Conservation (phyloP, 2,329 filamentous ascomycete species). For the Epichloe sibirici region DNA sequence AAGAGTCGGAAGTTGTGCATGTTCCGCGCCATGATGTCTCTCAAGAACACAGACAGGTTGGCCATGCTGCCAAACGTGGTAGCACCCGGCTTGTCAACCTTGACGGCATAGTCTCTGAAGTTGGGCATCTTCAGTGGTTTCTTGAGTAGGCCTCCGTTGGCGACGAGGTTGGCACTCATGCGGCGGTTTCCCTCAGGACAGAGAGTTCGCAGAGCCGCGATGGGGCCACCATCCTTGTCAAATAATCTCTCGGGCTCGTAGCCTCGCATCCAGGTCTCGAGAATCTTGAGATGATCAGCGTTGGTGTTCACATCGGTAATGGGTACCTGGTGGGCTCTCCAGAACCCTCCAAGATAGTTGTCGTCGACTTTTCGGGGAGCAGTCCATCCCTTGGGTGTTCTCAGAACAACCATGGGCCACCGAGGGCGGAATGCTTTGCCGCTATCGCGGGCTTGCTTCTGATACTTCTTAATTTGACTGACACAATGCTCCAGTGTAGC, state of each 20-base stretch:
- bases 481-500: conserved; percentile 63
- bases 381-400: conserved; percentile 72
- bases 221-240: conserved; percentile 48
- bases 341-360: conserved; percentile 64
- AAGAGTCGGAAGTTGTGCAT: conserved; percentile 60
- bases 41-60: conserved; percentile 55
- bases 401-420: conserved; percentile 71
- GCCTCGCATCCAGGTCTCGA: conserved; percentile 67
- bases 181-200: conserved; percentile 53
- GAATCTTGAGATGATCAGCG: conserved; percentile 49
- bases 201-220: conserved; percentile 48
- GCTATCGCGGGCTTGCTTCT: conserved; percentile 59
- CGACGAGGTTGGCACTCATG: conserved; percentile 68
- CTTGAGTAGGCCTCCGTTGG: conserved; percentile 56
- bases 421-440: conserved; percentile 56
- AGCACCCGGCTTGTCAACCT: conserved; percentile 47
- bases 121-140: conserved; percentile 58
- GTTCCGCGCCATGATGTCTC: conserved; percentile 55
- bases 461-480: conserved; percentile 52
- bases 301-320: conserved; percentile 58
- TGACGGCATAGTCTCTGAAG: conserved; percentile 55
- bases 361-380: conserved; percentile 59
- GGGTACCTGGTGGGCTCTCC: conserved; percentile 67
- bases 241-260: conserved; percentile 67
- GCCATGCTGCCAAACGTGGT: conserved; percentile 51